Evolutionary conservation across 2,329 filamentous ascomycete species (phyloP), one percentile per base, ranked within the genome.

Genomic region (Alternaria ventricosa): DNA sequence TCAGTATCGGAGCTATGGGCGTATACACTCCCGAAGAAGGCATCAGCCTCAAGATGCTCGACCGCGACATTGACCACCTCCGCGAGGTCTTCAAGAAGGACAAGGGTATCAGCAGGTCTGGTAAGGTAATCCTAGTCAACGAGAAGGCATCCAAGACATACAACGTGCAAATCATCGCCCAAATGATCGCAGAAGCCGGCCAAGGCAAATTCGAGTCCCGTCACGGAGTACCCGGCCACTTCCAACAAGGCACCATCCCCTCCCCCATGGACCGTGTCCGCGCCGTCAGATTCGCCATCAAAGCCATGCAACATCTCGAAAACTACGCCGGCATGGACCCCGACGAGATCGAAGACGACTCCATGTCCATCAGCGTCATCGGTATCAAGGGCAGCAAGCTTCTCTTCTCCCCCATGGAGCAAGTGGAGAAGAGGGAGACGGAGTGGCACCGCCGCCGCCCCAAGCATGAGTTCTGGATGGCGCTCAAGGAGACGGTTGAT

Each of bases 21-120:
- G 94, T 98, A 12, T 99, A 99, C 82, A 98, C 95, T 6, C 96
- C 96, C 1, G 96, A 99, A 81, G 94, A 99, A 81, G 96, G 96
- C 7, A 93, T 99, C 81, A 92, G 90, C 78, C 89, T 99, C 60
- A 92, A 95, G 75, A 98, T 96, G 92, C 88, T 99, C 7, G 91
- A 93, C 46, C 87, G 90, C 6, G 96, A 99, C 75, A 97, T 99
- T 72, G 89, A 91, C 64, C 92, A 96, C 78, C 86, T 99, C 41
- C 93, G 95, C 69, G 86, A 95, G 15, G 91, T 93, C 60, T 99
- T 99, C 82, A 84, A 87, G 13, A 87, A 90, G 63, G 96, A 99
- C 82, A 90, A 89, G 75, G 96, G 96, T 61, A 92, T 96, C 79
- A 93, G 91, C 51, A 90, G 94, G 58, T 95, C 94, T 0, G 96